These are phyloP conservation scores for Silene conica DNA, from an alignment of 148 eudicot species.

Conservation along the genomic window DNA sequence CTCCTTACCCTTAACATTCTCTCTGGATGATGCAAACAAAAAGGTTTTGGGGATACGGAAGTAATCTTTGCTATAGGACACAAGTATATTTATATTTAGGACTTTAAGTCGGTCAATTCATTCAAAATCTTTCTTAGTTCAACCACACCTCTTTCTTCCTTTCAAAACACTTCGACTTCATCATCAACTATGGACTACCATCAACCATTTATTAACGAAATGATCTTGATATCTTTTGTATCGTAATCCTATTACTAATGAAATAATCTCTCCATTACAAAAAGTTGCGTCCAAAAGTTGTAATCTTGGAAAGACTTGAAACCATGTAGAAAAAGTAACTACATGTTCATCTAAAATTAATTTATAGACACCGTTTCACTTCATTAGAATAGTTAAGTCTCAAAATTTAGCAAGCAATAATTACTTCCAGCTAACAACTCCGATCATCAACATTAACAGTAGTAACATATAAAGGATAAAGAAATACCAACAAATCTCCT, in stretches of 20 bases:
- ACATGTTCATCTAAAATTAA: not conserved
- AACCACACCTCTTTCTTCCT: not conserved
- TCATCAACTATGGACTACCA: too few relatives aligned
- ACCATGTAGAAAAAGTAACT: not conserved
- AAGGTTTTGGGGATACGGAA: not conserved
- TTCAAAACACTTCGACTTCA: too few relatives aligned
- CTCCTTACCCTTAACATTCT: not conserved
- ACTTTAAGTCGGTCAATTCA: not conserved
- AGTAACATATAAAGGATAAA: not conserved
- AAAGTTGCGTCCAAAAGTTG: not conserved
- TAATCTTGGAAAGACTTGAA: not conserved
- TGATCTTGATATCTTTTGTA: not conserved
- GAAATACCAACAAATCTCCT: constrained; percentile 73
- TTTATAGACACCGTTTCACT: not conserved
- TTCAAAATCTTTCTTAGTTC: not conserved
- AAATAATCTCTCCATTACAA: not conserved
- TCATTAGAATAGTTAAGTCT: not conserved
- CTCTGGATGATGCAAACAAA: not conserved
- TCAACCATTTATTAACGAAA: not conserved
- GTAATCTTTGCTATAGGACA: not conserved
- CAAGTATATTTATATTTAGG: not conserved
- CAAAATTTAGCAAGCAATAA: not conserved
- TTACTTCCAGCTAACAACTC: not conserved
- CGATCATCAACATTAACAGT: not conserved
- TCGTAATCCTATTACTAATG: not conserved